These are phyloP conservation scores for Citrullus colocynthis DNA, from an alignment of 306 rosid genomes.

Conservation along the genomic window DNA sequence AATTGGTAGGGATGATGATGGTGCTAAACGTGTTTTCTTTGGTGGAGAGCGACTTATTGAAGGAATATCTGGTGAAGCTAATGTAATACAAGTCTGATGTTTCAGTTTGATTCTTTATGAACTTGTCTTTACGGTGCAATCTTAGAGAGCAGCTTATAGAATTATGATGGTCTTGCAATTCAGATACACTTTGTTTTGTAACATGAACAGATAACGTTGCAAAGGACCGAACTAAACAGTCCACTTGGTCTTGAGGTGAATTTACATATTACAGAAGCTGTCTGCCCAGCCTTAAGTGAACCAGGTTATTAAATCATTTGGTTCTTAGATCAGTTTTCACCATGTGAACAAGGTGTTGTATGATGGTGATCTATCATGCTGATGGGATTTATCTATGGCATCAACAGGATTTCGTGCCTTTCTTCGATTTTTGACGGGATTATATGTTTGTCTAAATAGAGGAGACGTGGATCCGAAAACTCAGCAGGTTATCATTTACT, in stretches of 20 bases:
- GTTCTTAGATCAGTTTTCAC: slow-evolving; percentile 5
- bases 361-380: slow-evolving; percentile 2
- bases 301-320: slow-evolving; percentile 37
- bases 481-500: slow-evolving; percentile 45
- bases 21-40: slow-evolving; percentile 88
- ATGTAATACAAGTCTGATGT: slow-evolving; percentile 35
- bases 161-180: slow-evolving; percentile 3
- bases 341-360: not conserved
- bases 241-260: slow-evolving; percentile 96
- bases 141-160: slow-evolving; percentile 2
- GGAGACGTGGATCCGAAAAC: slow-evolving; percentile 67
- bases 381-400: not conserved
- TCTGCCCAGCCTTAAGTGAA: slow-evolving; percentile 89
- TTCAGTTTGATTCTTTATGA: slow-evolving; percentile 9
- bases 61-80: slow-evolving; percentile 89
- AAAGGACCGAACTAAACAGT: slow-evolving; percentile 76
- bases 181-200: slow-evolving; percentile 18
- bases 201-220: slow-evolving; percentile 58
- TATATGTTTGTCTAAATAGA: slow-evolving; percentile 76
- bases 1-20: slow-evolving; percentile 73
- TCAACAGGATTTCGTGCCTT: slow-evolving; percentile 81
- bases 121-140: slow-evolving; percentile 1
- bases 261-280: slow-evolving; percentile 74
- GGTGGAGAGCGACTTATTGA: slow-evolving; percentile 89
- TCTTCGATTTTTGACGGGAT: slow-evolving; percentile 81